Percentiles rank a stretch among this genome's conserved stretches.
These are phyloP conservation scores for Russula olivacea DNA, from an alignment of 768 basidiomycete species.

Conservation along the genomic window DNA sequence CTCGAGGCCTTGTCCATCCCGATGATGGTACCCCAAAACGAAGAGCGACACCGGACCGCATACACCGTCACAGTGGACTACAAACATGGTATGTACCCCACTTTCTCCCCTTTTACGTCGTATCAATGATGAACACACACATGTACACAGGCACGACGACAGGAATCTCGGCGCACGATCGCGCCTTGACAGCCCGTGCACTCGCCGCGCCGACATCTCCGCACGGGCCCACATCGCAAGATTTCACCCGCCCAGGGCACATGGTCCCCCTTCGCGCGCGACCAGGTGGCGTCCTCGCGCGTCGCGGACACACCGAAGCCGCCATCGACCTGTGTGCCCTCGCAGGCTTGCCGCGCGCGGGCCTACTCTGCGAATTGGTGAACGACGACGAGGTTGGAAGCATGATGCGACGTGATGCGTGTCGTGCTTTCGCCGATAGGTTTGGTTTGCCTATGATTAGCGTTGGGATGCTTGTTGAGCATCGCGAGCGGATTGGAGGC, in stretches of 20 bases:
- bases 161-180: constrained; percentile 95
- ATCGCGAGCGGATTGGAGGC: constrained; percentile 27
- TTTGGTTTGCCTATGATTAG: constrained; percentile 95
- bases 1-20: constrained; percentile 76
- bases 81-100: constrained; percentile 58
- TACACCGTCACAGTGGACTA: constrained; percentile 97
- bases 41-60: constrained; percentile 88
- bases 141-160: constrained; percentile 70
- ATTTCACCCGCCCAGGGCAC: constrained; percentile 92
- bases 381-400: constrained; percentile 83
- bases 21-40: constrained; percentile 90
- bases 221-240: constrained; percentile 40
- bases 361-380: constrained; percentile 90
- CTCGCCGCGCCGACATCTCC: constrained; percentile 54
- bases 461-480: constrained; percentile 72
- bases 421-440: constrained; percentile 80
- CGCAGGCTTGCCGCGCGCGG: constrained; percentile 61
- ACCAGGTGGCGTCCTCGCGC: constrained; percentile 75
- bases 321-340: constrained; percentile 81
- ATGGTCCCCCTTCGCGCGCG: constrained; percentile 89
- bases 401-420: constrained; percentile 95
- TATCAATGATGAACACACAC: not conserved
- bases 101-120: not conserved
- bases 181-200: constrained; percentile 78
- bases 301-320: constrained; percentile 92